These are phyloP conservation scores for Ophioceras dolichostomum DNA, from an alignment of 2,329 filamentous ascomycete species.

Conservation along the genomic window DNA sequence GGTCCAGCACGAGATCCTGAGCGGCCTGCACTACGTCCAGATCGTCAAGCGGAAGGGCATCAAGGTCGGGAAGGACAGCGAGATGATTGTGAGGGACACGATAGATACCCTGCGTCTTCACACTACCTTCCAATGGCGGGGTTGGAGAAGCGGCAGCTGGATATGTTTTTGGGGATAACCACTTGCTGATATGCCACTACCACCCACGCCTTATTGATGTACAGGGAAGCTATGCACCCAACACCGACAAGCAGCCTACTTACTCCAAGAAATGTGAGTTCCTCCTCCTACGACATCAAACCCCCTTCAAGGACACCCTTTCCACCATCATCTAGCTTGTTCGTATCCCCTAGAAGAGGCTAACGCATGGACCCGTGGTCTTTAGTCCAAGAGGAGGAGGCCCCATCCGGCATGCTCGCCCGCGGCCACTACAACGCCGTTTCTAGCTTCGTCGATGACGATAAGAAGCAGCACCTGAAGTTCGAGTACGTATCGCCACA, in stretches of 20 bases:
- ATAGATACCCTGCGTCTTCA: slow-evolving; percentile 85
- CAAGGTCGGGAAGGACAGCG: slow-evolving; percentile 80
- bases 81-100: slow-evolving; percentile 87
- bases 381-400: slow-evolving; percentile 79
- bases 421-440: slow-evolving; percentile 83
- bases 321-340: background rate
- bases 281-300: background rate
- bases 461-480: slow-evolving; percentile 76
- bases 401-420: slow-evolving; percentile 79
- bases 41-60: slow-evolving; percentile 83
- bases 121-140: slow-evolving; percentile 87
- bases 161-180: no score
- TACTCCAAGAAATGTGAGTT: slow-evolving; percentile 87
- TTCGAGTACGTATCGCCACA: slow-evolving; percentile 44
- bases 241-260: slow-evolving; percentile 71
- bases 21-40: slow-evolving; percentile 92
- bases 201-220: slow-evolving; percentile 7
- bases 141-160: no score
- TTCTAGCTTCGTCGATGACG: slow-evolving; percentile 90
- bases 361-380: no score
- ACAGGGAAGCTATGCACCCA: slow-evolving; percentile 86
- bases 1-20: slow-evolving; percentile 93
- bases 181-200: no score
- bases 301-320: no score
- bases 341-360: no score